Conservation (phyloP, 2,329 filamentous ascomycete species). For the Epichloe hybrida region DNA sequence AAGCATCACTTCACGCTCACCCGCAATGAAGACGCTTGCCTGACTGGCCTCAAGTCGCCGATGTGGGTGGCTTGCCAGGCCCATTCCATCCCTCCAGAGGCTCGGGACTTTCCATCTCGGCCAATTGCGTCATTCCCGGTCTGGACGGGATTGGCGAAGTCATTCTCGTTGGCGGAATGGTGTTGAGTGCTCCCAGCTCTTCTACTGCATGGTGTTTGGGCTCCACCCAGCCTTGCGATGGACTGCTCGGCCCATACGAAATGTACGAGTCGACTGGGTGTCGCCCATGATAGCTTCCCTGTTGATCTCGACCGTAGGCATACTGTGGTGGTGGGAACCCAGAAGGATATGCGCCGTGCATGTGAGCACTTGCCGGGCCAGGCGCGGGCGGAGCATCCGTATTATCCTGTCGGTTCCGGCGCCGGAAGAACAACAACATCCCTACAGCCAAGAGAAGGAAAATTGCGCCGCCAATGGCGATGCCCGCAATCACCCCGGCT, state of each 20-base stretch:
- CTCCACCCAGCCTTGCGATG: conserved; percentile 2
- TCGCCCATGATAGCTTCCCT: conserved; percentile 3
- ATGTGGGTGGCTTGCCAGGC: no score
- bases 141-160: background rate
- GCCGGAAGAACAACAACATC: conserved; percentile 8
- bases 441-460: conserved; percentile 11
- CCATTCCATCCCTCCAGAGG: background rate
- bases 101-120: conserved; percentile 9
- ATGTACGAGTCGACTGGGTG: conserved; percentile 6
- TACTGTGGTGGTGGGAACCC: conserved; percentile 3
- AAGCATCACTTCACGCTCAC: no score
- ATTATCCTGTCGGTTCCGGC: conserved; percentile 1
- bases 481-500: conserved; percentile 12
- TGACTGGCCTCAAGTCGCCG: no score
- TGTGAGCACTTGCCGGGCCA: background rate
- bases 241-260: background rate
- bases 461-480: conserved; percentile 13
- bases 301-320: conserved; percentile 3
- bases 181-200: conserved; percentile 3
- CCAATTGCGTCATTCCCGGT: conserved; percentile 3
- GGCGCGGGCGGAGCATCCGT: conserved; percentile 1
- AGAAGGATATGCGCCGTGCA: background rate
- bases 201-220: conserved; percentile 1
- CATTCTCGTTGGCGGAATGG: background rate
- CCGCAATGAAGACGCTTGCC: no score